Percentiles rank a stretch among this genome's conserved stretches.
Conservation (phyloP, 805 yeast genomes). For the Ogataea paradorogensis region DNA sequence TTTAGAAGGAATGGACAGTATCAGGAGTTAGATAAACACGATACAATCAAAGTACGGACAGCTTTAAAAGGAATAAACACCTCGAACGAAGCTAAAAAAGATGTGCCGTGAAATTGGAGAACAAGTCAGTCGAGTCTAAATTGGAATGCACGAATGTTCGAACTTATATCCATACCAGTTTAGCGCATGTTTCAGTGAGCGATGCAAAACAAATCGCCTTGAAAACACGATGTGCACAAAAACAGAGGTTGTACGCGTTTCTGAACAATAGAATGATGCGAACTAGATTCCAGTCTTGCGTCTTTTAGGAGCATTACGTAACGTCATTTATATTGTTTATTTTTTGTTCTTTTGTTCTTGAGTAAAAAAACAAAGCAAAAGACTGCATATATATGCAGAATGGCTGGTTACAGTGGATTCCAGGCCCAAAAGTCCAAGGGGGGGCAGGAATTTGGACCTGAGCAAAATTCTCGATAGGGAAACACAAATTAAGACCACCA, state of each 20-base stretch:
- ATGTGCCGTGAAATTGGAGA: not conserved
- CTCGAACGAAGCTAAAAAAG: not conserved
- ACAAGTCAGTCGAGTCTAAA: conserved; percentile 1
- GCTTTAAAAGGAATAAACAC: not conserved
- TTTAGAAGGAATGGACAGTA: conserved; percentile 1
- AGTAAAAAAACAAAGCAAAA: not conserved
- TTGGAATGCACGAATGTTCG: conserved; percentile 1
- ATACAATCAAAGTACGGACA: not conserved
- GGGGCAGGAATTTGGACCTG: not conserved
- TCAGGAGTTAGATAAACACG: not conserved
- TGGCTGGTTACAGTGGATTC: conserved; percentile 2
- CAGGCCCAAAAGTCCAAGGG: not conserved
- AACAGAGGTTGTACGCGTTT: not conserved
- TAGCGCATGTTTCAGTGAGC: conserved; percentile 6
- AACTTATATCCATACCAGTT: conserved; percentile 7
- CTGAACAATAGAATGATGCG: not conserved
- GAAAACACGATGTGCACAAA: conserved; percentile 6
- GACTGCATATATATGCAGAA: not conserved
- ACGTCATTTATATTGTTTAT: not conserved
- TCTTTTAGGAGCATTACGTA: not conserved
- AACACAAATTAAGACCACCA: not conserved
- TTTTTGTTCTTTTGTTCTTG: not conserved
- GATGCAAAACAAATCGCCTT: conserved; percentile 1
- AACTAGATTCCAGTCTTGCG: not conserved
- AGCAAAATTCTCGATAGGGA: not conserved